Evolutionary conservation across 768 basidiomycete species (phyloP).

Genomic region (Daedaleopsis nitida): DNA sequence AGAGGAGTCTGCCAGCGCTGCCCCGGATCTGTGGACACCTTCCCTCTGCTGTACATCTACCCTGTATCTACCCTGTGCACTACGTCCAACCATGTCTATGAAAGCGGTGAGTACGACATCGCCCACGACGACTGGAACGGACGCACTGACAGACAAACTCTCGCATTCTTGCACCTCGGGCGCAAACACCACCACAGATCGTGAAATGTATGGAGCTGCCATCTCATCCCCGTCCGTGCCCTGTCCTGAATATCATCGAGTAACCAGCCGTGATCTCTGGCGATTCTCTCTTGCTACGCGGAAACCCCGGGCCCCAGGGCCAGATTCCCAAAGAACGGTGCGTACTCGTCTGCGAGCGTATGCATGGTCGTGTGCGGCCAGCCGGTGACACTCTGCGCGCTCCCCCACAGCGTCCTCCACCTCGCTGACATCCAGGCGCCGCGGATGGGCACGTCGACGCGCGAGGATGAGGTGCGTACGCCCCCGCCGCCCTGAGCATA

Average conservation of each 20-base stretch:
- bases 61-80: slow-evolving; percentile 4
- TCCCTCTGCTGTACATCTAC: slow-evolving; percentile 8
- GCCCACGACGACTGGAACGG: neutral
- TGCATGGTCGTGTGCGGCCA: neutral
- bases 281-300: slow-evolving; percentile 85
- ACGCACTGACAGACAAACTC: neutral
- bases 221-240: slow-evolving; percentile 3
- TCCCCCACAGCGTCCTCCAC: slow-evolving; percentile 71
- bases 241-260: slow-evolving; percentile 29
- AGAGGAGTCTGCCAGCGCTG: slow-evolving; percentile 10
- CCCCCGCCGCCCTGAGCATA: neutral
- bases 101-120: slow-evolving; percentile 63
- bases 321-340: slow-evolving; percentile 91
- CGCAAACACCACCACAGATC: slow-evolving; percentile 25
- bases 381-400: slow-evolving; percentile 5
- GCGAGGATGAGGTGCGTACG: slow-evolving; percentile 82
- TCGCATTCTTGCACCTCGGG: no score
- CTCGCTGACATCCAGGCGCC: slow-evolving; percentile 88
- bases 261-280: slow-evolving; percentile 83
- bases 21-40: slow-evolving; percentile 10
- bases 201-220: slow-evolving; percentile 37
- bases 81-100: slow-evolving; percentile 54
- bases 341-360: slow-evolving; percentile 22
- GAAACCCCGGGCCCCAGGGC: slow-evolving; percentile 74
- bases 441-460: slow-evolving; percentile 68